A percentile compares a stretch with the other conserved stretches of the same genome.
phyloP scores from a whole-genome alignment of 2,329 filamentous ascomycete species.

The Thielaviopsis musarum region DNA sequence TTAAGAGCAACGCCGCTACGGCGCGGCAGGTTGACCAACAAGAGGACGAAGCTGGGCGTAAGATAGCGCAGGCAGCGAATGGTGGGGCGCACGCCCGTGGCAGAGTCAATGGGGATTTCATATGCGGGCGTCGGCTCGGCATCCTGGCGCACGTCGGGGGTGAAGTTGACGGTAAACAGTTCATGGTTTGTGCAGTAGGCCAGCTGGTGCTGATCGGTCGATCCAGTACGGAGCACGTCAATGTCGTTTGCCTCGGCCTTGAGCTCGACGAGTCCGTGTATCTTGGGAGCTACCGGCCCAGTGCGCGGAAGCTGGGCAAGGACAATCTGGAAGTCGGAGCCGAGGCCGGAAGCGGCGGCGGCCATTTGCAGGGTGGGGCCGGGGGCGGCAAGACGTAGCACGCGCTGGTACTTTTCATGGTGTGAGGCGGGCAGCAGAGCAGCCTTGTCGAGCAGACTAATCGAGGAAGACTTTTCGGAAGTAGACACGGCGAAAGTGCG shows the following conservation, averaged over 20 bases:
- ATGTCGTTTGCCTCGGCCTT: constrained; percentile 46
- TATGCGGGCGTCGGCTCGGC: constrained; percentile 33
- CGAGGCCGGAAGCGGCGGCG: constrained; percentile 62
- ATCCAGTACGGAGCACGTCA: constrained; percentile 45
- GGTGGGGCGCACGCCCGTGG: constrained; percentile 26
- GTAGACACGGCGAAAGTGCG: constrained; percentile 49
- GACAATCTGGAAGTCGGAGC: constrained; percentile 59
- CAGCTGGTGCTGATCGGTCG: constrained; percentile 47
- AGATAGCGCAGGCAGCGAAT: constrained; percentile 45
- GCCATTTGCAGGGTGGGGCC: constrained; percentile 47
- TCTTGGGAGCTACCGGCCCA: constrained; percentile 27
- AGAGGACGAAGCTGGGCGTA: constrained; percentile 38
- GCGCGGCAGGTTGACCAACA: constrained; percentile 41
- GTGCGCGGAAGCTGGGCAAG: constrained; percentile 52
- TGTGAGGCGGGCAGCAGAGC: constrained; percentile 33
- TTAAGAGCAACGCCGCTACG: constrained; percentile 39
- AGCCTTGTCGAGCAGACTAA: constrained; percentile 31
- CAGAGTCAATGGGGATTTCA: constrained; percentile 33
- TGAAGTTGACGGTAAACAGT: constrained; percentile 49
- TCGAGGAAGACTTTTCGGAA: constrained; percentile 17
- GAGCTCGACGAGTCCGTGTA: constrained; percentile 33
- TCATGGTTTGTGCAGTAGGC: constrained; percentile 66
- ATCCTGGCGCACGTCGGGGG: constrained; percentile 24
- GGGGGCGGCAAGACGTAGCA: constrained; percentile 37
- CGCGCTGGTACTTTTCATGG: constrained; percentile 40